Base-by-base conservation (phyloP, 441 rosid genomes). In the Arabidopsis lyrata region DNA sequence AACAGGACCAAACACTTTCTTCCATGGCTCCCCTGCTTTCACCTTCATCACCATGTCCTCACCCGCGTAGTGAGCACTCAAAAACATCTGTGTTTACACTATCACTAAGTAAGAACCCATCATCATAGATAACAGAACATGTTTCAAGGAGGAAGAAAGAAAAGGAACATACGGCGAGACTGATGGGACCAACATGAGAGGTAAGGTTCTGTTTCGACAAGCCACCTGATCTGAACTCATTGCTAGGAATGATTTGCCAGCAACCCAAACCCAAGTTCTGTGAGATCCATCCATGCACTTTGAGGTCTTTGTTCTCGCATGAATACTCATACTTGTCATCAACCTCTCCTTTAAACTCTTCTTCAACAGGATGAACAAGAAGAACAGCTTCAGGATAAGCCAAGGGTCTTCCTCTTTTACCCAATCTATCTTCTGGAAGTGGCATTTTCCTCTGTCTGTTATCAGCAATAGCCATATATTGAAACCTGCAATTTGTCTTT, bases 241-340 rank as follows among this genome's bases (percentile, higher is more conserved):
- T 78, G 61, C 97, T 90, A 35, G 99, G 99, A 54, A 92, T 92
- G 68, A 92, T 94, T 72, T 87, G 95, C 99, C 97, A 94, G 76
- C 82, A 89, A 31, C 99, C 99, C n/a, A 88, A 77, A 0, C 81
- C 64, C 4, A 91, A 85, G 38, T 80, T 78, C 3, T 63, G 39
- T 68, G 91, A 87, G 65, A 90, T 84, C 97, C 99, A 94, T 5
- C 99, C 99, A 63, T 94, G 99, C 18, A 92, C 94, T 49, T 73
- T 66, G 5, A 84, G 83, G 69, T 92, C 84, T 79, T 82, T 88
- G 81, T 94, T 94, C 72, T 90, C 92, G 15, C 91, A 80, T 0
- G 99, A 94, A 69, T 94, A 94, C 63, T 94, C 84, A 54, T 92
- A 95, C 83, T 92, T 95, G 75, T 95, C 99, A 80, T 91, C 98